A percentile compares a stretch with the other conserved stretches of the same genome.
Conservation (phyloP, 2,329 filamentous ascomycete genomes). For the Xylaria multiplex region DNA sequence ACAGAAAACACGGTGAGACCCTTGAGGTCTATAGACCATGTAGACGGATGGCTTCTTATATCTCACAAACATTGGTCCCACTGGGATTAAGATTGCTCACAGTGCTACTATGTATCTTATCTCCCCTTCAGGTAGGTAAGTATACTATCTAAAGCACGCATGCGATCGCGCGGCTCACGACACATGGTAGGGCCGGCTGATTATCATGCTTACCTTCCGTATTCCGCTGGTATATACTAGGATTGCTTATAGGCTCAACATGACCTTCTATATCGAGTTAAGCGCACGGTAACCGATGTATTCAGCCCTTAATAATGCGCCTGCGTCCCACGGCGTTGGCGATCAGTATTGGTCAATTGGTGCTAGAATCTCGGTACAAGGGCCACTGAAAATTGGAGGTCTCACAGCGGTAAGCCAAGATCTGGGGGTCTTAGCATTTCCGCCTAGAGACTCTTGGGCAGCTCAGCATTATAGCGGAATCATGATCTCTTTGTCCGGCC, state of each 20-base stretch:
- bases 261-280: conserved; percentile 35
- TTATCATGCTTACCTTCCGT: conserved; percentile 32
- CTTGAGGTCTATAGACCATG: conserved; percentile 11
- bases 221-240: conserved; percentile 29
- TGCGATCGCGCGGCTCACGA: conserved; percentile 27
- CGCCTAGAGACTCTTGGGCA: conserved; percentile 18
- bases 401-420: conserved; percentile 32
- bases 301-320: conserved; percentile 16
- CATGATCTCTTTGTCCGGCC: conserved; percentile 10
- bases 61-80: conserved; percentile 23
- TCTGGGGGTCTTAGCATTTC: conserved; percentile 27
- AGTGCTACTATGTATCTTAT: conserved; percentile 26
- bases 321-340: background rate
- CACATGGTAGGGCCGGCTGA: conserved; percentile 18
- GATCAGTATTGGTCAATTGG: conserved; percentile 26
- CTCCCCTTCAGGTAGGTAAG: conserved; percentile 19
- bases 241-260: conserved; percentile 21
- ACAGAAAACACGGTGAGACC: conserved; percentile 26
- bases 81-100: conserved; percentile 17
- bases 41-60: conserved; percentile 29
- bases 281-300: conserved; percentile 11
- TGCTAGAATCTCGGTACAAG: conserved; percentile 8
- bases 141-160: conserved; percentile 11
- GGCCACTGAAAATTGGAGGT: conserved; percentile 12
- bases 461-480: conserved; percentile 1